These are phyloP conservation scores for Madurella fahalii DNA, from an alignment of 2,329 filamentous ascomycete genomes.

Conservation along the genomic window DNA sequence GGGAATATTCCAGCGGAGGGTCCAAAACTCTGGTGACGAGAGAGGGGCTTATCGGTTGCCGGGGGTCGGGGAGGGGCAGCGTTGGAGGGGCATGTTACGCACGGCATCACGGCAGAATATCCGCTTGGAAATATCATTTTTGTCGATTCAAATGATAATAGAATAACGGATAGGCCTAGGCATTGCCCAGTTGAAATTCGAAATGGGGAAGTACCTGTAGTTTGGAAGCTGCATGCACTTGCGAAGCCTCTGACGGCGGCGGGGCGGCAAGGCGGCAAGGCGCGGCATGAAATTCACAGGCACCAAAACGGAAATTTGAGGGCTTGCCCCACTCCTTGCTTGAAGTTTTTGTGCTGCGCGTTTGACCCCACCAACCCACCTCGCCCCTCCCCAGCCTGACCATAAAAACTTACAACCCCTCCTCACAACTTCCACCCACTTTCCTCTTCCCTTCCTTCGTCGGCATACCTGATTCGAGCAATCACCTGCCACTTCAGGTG, in stretches of 20 bases:
- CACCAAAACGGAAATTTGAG: conserved; percentile 16
- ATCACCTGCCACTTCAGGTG: conserved; percentile 28
- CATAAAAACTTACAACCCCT: conserved; percentile 28
- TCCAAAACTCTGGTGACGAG: conserved; percentile 6
- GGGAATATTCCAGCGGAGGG: conserved; percentile 4
- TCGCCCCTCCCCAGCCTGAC: conserved; percentile 24
- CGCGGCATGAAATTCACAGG: conserved; percentile 16
- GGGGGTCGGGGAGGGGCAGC: conserved; percentile 12
- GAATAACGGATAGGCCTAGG: too few species aligned
- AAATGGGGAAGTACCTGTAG: too few species aligned
- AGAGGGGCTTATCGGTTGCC: conserved; percentile 17
- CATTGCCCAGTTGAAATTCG: too few species aligned
- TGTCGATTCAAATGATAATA: too few species aligned
- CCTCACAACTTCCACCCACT: conserved; percentile 20
- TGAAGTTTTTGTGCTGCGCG: conserved; percentile 24
- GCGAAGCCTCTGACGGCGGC: conserved; percentile 13
- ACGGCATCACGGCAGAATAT: too few species aligned
- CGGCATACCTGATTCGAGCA: conserved; percentile 30
- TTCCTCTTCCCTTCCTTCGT: conserved; percentile 26
- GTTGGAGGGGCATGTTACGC: conserved; percentile 1
- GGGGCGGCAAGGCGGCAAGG: conserved; percentile 21
- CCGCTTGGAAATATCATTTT: not conserved
- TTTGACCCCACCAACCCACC: conserved; percentile 18
- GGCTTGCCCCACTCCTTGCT: conserved; percentile 23
- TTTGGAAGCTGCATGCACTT: too few species aligned